A percentile compares a stretch with the other conserved stretches of the same genome.
Conservation (phyloP, 352 stramenopile genomes). For the Phytophthora fragariae region DNA sequence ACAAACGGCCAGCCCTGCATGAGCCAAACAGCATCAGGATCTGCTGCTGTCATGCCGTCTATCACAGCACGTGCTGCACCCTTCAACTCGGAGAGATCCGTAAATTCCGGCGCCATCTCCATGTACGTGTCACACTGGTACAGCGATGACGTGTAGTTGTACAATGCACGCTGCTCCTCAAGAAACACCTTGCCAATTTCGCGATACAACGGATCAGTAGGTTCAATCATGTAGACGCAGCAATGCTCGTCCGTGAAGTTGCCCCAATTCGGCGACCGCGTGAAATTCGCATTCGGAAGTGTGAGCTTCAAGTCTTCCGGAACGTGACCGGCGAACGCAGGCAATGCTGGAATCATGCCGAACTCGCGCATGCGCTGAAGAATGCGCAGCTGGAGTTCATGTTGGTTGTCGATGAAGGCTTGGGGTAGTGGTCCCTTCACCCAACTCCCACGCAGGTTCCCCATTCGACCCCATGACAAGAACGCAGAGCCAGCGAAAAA, state of each 20-base stretch:
- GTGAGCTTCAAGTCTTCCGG: constrained; percentile 79
- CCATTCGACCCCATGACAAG: constrained; percentile 89
- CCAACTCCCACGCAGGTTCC: constrained; percentile 88
- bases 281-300: constrained; percentile 82
- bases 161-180: constrained; percentile 63
- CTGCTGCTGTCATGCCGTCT: constrained; percentile 70
- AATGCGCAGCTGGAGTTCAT: constrained; percentile 79
- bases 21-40: constrained; percentile 82
- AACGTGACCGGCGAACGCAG: constrained; percentile 89
- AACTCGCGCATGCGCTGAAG: constrained; percentile 83
- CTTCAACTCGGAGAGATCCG: constrained; percentile 48
- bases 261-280: constrained; percentile 80
- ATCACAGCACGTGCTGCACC: constrained; percentile 71
- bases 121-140: constrained; percentile 87
- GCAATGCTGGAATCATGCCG: constrained; percentile 91
- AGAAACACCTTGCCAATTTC: constrained; percentile 85
- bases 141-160: constrained; percentile 74
- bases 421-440: constrained; percentile 85
- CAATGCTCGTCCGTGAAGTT: constrained; percentile 82
- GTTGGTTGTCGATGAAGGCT: constrained; percentile 88
- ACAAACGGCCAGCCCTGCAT: constrained; percentile 88
- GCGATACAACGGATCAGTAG: constrained; percentile 82
- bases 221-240: constrained; percentile 86
- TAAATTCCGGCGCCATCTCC: constrained; percentile 79
- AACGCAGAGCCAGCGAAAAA: constrained; percentile 92